Conservation (phyloP, 345 rosid genomes). For the Geranium rotundifolium region DNA sequence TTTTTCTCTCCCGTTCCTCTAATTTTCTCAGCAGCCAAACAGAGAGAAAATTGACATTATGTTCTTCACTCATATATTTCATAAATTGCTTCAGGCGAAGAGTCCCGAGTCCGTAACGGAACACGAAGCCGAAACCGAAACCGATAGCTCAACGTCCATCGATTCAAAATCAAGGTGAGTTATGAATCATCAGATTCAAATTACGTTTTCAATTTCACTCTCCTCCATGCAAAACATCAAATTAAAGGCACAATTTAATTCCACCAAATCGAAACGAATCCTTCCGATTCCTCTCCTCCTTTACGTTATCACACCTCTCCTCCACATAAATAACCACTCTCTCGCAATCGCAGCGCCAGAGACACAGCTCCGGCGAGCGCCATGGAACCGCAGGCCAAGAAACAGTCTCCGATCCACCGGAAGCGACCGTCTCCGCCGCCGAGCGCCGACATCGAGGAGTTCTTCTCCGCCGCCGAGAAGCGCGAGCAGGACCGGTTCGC, state of each 20-base stretch:
- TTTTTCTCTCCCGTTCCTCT: not conserved
- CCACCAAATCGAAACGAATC: constrained; percentile 2
- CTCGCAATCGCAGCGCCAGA: constrained; percentile 8
- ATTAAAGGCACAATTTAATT: not conserved
- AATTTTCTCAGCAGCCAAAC: not conserved
- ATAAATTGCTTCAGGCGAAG: constrained; percentile 20
- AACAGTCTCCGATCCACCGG: not conserved
- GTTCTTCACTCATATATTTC: not conserved
- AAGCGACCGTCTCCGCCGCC: constrained; percentile 14
- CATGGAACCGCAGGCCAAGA: constrained; percentile 13
- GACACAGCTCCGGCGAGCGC: constrained; percentile 22
- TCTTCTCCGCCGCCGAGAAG: constrained; percentile 42
- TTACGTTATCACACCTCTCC: not conserved
- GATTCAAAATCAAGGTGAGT: constrained; percentile 19
- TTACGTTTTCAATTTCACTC: constrained; percentile 3
- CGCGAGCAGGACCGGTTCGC: constrained; percentile 34
- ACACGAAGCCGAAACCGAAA: constrained; percentile 20
- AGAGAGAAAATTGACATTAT: not conserved
- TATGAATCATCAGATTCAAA: not conserved
- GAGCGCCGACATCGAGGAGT: constrained; percentile 40
- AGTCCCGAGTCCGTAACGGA: constrained; percentile 25
- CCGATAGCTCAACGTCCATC: constrained; percentile 27
- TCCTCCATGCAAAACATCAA: not conserved
- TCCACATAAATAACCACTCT: not conserved
- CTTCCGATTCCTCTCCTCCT: not conserved